Conservation (phyloP, 441 rosid species). For the Mallotus repandus region DNA sequence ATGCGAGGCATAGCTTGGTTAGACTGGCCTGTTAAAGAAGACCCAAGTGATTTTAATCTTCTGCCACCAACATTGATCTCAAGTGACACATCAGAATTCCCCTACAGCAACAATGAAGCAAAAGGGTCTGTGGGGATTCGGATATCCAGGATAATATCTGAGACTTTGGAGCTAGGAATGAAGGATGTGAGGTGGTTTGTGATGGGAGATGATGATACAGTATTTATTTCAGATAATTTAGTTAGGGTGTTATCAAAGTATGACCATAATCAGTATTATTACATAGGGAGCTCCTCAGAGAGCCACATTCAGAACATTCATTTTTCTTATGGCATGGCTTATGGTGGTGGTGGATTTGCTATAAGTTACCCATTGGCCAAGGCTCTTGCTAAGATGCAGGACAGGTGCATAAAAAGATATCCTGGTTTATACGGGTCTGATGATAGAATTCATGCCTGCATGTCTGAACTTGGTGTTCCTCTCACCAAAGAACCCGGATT, state of each 20-base stretch:
- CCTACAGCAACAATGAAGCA: constrained; percentile 56
- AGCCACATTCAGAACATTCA: constrained; percentile 75
- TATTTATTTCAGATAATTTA: constrained; percentile 68
- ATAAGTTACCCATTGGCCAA: constrained; percentile 75
- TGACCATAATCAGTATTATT: constrained; percentile 77
- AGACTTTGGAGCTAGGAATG: constrained; percentile 58
- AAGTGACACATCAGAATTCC: constrained; percentile 56
- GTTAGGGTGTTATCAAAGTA: constrained; percentile 62
- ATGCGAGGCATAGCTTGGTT: constrained; percentile 88
- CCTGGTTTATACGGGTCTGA: constrained; percentile 82
- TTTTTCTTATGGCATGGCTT: constrained; percentile 93
- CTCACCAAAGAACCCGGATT: constrained; percentile 89
- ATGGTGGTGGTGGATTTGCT: constrained; percentile 94
- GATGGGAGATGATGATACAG: constrained; percentile 95
- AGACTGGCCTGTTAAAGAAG: constrained; percentile 42
- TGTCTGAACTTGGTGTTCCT: constrained; percentile 96
- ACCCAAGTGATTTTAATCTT: constrained; percentile 14
- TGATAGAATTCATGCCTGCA: constrained; percentile 90
- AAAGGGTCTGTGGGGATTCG: constrained; percentile 72
- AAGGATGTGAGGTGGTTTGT: constrained; percentile 83
- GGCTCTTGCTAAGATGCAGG: constrained; percentile 73
- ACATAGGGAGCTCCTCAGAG: constrained; percentile 84
- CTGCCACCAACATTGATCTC: constrained; percentile 68
- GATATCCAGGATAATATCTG: constrained; percentile 77
- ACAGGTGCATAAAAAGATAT: constrained; percentile 65